Percentiles rank a stretch among this genome's conserved stretches.
These are phyloP conservation scores for Parietichytrium sp. DNA, from an alignment of 108 stramenopile genomes.

Conservation along the genomic window DNA sequence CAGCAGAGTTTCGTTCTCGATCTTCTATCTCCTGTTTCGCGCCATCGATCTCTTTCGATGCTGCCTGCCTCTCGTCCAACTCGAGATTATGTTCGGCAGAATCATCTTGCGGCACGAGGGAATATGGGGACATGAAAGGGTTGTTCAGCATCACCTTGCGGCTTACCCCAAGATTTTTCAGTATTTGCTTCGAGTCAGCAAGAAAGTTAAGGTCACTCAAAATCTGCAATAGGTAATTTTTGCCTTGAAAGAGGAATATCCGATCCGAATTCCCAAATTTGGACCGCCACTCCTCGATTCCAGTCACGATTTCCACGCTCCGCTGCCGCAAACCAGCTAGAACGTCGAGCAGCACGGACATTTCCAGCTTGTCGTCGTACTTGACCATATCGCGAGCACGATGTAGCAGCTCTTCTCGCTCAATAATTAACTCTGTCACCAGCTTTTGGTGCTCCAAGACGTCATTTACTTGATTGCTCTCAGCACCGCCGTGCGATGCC, in stretches of 20 bases:
- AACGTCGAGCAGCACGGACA: neutral
- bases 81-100: no score
- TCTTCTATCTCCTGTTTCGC: no score
- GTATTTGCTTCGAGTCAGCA: neutral
- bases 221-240: neutral
- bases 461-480: no score
- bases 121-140: conserved; percentile 4
- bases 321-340: neutral
- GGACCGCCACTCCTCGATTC: neutral
- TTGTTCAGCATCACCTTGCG: neutral
- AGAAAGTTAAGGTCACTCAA: conserved; percentile 4
- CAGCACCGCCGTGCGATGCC: no score
- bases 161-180: neutral
- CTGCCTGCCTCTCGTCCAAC: no score
- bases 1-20: no score
- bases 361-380: neutral
- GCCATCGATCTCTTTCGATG: no score
- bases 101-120: neutral
- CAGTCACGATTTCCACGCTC: neutral
- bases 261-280: neutral
- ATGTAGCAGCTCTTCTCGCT: neutral
- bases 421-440: neutral
- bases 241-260: neutral
- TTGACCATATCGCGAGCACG: neutral
- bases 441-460: no score